Evolutionary conservation across 331 rosid species (phyloP).

Genomic region (Rosa hybrid): DNA sequence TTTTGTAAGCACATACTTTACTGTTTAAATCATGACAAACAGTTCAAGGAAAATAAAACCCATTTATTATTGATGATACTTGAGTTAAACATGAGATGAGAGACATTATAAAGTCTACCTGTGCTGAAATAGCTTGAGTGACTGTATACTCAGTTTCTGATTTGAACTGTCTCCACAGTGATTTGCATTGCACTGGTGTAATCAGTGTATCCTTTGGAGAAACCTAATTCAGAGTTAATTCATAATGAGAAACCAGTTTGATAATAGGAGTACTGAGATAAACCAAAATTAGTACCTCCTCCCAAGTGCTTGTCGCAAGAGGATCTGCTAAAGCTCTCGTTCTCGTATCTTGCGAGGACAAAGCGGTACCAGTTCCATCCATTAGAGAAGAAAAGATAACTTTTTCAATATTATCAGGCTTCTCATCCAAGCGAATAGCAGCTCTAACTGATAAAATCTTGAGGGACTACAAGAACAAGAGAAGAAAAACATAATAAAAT

Average conservation of each 20-base stretch:
- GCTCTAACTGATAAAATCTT: conserved; percentile 76
- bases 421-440: conserved; percentile 86
- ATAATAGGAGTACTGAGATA: conserved; percentile 9
- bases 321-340: conserved; percentile 51
- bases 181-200: conserved; percentile 83
- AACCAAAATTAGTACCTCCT: conserved; percentile 63
- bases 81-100: neutral
- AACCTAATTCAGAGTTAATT: conserved; percentile 46
- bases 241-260: conserved; percentile 17
- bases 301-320: conserved; percentile 90
- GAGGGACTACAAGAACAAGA: conserved; percentile 58
- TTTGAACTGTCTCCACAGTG: conserved; percentile 90
- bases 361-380: conserved; percentile 43
- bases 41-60: neutral
- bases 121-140: conserved; percentile 87
- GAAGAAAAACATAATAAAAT: conserved; percentile 24
- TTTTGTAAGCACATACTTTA: neutral
- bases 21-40: neutral
- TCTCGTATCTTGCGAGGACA: conserved; percentile 48
- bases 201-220: conserved; percentile 58
- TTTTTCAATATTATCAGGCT: conserved; percentile 66
- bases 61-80: neutral
- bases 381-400: conserved; percentile 53
- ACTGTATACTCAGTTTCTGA: conserved; percentile 75
- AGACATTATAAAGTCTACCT: conserved; percentile 40